These are phyloP conservation scores for Nothophaeocryptopus gaeumannii DNA, from an alignment of 2,329 filamentous ascomycete species.

Conservation along the genomic window DNA sequence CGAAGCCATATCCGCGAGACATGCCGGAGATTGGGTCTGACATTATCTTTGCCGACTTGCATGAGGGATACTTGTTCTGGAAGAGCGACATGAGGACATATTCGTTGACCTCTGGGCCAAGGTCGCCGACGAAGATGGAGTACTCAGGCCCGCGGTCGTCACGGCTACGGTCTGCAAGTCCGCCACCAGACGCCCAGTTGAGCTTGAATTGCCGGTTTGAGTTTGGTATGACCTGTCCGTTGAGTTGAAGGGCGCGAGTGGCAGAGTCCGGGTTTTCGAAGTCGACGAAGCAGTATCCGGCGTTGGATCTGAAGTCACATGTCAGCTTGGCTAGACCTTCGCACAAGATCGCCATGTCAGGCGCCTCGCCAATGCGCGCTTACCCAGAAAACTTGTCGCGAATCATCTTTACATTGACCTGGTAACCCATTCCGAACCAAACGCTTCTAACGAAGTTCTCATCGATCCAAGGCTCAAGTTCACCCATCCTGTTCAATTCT, in stretches of 20 bases:
- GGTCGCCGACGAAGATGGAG: conserved; percentile 95
- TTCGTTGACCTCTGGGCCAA: conserved; percentile 97
- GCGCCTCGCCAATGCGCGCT: conserved; percentile 32
- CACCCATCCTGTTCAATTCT: conserved; percentile 78
- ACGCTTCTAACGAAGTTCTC: conserved; percentile 97
- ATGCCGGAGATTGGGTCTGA: conserved; percentile 96
- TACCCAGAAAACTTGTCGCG: conserved; percentile 98
- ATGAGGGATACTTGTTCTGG: conserved; percentile 91
- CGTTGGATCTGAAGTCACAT: conserved; percentile 62
- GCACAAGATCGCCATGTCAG: conserved; percentile 3
- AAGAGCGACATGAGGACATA: conserved; percentile 96
- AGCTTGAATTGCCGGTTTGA: conserved; percentile 95
- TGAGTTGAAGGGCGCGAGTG: conserved; percentile 84
- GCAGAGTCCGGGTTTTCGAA: conserved; percentile 80
- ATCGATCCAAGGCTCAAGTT: conserved; percentile 98
- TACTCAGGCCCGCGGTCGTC: conserved; percentile 96
- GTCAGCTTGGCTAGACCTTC: conserved; percentile 9
- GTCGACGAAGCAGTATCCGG: conserved; percentile 98
- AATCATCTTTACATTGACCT: conserved; percentile 99
- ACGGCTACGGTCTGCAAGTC: conserved; percentile 86
- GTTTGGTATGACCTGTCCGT: conserved; percentile 87
- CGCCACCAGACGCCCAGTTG: conserved; percentile 97
- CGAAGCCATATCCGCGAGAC: conserved; percentile 96
- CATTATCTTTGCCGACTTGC: conserved; percentile 99
- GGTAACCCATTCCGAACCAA: conserved; percentile 89